phyloP scores from a whole-genome alignment of 768 basidiomycete genomes.

The Lepiota venenata region DNA sequence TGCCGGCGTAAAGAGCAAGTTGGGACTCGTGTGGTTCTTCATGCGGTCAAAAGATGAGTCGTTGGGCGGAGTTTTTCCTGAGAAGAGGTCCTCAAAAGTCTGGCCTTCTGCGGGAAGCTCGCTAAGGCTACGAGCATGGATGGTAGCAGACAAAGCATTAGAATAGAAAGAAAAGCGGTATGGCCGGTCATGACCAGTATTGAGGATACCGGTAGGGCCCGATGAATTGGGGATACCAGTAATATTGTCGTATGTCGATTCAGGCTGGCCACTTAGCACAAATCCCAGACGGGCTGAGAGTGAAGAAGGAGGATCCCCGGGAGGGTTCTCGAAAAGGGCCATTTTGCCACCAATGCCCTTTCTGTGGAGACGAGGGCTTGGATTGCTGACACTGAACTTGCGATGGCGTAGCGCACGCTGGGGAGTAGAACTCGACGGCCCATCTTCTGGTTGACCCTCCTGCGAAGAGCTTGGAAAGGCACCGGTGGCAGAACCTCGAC shows the following conservation, averaged over 20 bases:
- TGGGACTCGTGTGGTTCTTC: constrained; percentile 19
- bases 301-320: constrained; percentile 45
- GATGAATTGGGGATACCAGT: constrained; percentile 18
- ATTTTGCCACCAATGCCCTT: constrained; percentile 76
- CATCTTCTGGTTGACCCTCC: constrained; percentile 9
- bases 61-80: constrained; percentile 35
- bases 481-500: constrained; percentile 13
- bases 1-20: constrained; percentile 18
- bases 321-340: constrained; percentile 77
- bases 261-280: constrained; percentile 20
- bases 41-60: constrained; percentile 8
- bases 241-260: constrained; percentile 25
- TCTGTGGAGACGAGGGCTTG: constrained; percentile 56
- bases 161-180: constrained; percentile 99
- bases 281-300: constrained; percentile 38
- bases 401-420: constrained; percentile 60
- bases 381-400: constrained; percentile 82
- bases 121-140: constrained; percentile 88
- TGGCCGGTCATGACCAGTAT: constrained; percentile 76
- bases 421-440: constrained; percentile 19
- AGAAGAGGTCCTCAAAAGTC: constrained; percentile 87
- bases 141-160: constrained; percentile 86
- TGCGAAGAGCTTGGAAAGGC: constrained; percentile 7
- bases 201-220: constrained; percentile 32
- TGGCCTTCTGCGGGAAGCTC: constrained; percentile 95